Conservation (phyloP, 257 asterid species). For the Rauvolfia tetraphylla region DNA sequence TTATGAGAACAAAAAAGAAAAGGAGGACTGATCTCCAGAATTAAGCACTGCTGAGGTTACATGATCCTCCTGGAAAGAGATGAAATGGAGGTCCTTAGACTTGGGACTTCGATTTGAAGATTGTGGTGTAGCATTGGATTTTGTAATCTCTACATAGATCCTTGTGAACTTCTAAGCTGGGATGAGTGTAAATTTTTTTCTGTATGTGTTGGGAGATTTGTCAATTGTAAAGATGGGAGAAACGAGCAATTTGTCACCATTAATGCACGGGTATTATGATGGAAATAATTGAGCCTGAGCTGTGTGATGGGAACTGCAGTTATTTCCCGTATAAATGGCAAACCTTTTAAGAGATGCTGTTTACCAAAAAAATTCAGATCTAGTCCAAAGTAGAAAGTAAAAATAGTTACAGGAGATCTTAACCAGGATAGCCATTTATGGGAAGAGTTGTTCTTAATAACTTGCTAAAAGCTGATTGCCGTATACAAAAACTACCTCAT, state of each 20-base stretch:
- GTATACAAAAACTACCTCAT: not conserved
- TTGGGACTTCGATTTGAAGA: not conserved
- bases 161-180: not conserved
- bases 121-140: not conserved
- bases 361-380: not conserved
- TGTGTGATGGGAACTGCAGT: not conserved
- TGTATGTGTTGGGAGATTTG: not conserved
- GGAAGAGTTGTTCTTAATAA: not conserved
- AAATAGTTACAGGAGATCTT: not conserved
- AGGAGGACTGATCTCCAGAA: not conserved
- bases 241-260: not conserved
- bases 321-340: too few relatives aligned
- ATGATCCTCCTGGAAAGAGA: not conserved
- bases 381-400: not conserved
- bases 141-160: not conserved
- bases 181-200: not conserved
- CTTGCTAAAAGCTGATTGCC: constrained; percentile 1
- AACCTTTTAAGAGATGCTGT: not conserved
- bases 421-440: not conserved
- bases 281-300: not conserved
- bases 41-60: not conserved
- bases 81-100: not conserved
- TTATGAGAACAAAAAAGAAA: not conserved
- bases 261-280: not conserved
- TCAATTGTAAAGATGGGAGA: not conserved